Conservation (phyloP, 2,329 filamentous ascomycete species). For the Nemania sp. region DNA sequence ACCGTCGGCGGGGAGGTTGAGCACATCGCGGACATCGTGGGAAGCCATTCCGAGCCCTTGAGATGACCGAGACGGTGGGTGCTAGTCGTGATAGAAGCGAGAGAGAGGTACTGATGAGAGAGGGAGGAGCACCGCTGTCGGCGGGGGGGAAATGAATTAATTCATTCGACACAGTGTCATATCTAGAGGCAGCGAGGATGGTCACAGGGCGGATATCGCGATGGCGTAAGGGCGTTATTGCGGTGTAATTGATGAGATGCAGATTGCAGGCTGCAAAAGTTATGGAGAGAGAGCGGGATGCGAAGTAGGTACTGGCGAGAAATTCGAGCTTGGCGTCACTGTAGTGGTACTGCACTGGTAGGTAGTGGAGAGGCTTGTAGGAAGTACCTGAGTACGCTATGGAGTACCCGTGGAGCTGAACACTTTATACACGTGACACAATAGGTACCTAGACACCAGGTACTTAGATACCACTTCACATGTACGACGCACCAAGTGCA, state of each 20-base stretch:
- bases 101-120: background rate
- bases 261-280: too few species aligned
- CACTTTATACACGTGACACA: too few species aligned
- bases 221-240: conserved; percentile 5
- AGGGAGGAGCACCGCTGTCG: background rate
- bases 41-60: conserved; percentile 63
- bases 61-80: background rate
- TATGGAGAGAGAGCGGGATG: too few species aligned
- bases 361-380: too few species aligned
- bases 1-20: conserved; percentile 73
- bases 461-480: too few species aligned
- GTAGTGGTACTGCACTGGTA: too few species aligned
- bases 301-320: too few species aligned
- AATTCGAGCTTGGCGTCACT: too few species aligned
- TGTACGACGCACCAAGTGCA: too few species aligned
- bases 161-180: background rate
- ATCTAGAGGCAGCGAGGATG: background rate
- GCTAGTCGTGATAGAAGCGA: background rate
- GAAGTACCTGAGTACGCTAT: too few species aligned
- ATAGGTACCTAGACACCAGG: too few species aligned
- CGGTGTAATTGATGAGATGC: conserved; percentile 11
- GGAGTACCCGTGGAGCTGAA: too few species aligned
- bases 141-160: background rate
- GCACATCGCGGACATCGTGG: conserved; percentile 84
- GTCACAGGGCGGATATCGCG: background rate